Percentiles rank a stretch among this genome's conserved stretches.
These are phyloP conservation scores for Eimeria necatrix DNA, from an alignment of 169 alveolate genomes.

Conservation along the genomic window DNA sequence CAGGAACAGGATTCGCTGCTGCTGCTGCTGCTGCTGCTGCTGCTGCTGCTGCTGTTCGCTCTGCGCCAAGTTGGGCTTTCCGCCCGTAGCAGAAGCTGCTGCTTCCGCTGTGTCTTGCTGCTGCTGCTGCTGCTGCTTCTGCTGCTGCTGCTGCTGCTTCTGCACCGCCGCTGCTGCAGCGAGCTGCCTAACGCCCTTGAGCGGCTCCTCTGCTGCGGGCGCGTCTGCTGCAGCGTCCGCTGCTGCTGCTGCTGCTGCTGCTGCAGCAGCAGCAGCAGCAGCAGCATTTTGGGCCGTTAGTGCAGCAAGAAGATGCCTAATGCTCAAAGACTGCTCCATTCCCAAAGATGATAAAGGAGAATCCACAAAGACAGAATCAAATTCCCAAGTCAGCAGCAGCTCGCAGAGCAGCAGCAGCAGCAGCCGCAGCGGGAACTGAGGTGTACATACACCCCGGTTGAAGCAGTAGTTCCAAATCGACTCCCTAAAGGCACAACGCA, in stretches of 20 bases:
- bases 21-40: slow-evolving; percentile 67
- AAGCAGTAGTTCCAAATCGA: slow-evolving; percentile 68
- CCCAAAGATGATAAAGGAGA: slow-evolving; percentile 70
- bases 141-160: not conserved
- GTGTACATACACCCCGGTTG: slow-evolving; percentile 64
- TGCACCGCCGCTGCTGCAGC: slow-evolving; percentile 29
- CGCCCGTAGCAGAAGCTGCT: not conserved
- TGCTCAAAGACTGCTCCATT: slow-evolving; percentile 59
- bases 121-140: slow-evolving; percentile 30
- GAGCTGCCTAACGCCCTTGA: not conserved
- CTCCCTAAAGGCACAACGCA: slow-evolving; percentile 74
- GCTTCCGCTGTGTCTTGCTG: not conserved
- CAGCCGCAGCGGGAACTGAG: slow-evolving; percentile 66
- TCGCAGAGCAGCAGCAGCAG: slow-evolving; percentile 73
- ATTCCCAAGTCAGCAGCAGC: slow-evolving; percentile 65
- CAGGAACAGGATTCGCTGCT: slow-evolving; percentile 23
- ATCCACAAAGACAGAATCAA: slow-evolving; percentile 62
- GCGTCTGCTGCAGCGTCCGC: not conserved
- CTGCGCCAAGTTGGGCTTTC: no score
- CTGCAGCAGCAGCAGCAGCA: slow-evolving; percentile 24
- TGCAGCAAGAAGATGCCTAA: not conserved
- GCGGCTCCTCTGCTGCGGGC: not conserved
- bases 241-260: slow-evolving; percentile 34
- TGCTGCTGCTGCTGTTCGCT: not conserved
- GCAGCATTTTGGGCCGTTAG: not conserved